Conservation (phyloP, 164 flowering plant genomes). For the Santalum album region DNA sequence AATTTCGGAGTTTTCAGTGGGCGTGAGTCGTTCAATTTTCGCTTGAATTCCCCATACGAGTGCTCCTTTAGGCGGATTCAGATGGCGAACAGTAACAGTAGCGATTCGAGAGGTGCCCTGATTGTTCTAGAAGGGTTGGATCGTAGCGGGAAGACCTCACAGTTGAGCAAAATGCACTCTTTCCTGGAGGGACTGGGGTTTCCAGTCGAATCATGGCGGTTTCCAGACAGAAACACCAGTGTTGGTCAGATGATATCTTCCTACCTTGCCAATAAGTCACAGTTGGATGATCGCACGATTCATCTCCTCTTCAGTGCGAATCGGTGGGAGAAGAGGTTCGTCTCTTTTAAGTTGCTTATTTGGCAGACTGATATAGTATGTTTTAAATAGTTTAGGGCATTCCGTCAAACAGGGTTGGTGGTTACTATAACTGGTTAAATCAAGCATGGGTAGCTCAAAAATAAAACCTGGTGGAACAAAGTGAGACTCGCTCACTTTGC, state of each 20-base stretch:
- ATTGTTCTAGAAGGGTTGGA: no score
- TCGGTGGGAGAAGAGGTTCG: no score
- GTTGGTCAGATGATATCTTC: slow-evolving; percentile 76
- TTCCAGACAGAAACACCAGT: slow-evolving; percentile 65
- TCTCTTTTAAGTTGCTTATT: no score
- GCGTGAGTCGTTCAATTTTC: slow-evolving; percentile 10
- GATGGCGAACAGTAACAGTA: slow-evolving; percentile 26
- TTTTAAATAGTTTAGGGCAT: no score
- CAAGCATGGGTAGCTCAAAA: no score
- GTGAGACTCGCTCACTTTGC: no score
- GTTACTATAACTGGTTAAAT: no score
- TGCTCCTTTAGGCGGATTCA: slow-evolving; percentile 18
- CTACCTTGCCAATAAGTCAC: slow-evolving; percentile 43
- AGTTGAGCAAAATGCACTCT: no score
- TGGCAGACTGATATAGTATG: no score
- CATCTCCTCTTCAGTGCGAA: slow-evolving; percentile 37
- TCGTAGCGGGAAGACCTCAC: no score
- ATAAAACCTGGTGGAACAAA: no score
- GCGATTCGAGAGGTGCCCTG: slow-evolving; percentile 35
- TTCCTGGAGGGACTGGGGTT: neutral
- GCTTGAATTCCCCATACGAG: slow-evolving; percentile 9
- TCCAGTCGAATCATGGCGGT: slow-evolving; percentile 56
- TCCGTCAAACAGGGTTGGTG: no score
- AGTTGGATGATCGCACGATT: slow-evolving; percentile 14
- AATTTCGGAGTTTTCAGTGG: slow-evolving; percentile 12